Evolutionary conservation across 1,284 basidiomycete genomes (phyloP), one percentile per base, ranked within the genome.

Genomic region (Moesziomyces globuligerus): DNA sequence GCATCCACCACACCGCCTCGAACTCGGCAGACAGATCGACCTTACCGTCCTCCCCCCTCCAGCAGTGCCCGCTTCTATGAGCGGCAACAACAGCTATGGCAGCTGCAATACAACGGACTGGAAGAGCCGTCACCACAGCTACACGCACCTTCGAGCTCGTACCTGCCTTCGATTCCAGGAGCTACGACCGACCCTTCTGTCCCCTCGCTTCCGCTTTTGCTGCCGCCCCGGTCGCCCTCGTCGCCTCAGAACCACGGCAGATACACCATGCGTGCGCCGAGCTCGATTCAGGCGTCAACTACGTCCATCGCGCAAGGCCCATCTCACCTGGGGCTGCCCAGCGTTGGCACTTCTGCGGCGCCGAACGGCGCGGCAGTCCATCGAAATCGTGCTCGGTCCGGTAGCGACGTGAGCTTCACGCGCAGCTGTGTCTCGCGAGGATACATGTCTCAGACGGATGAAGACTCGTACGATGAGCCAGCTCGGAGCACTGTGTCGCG

Each of bases 381-480:
- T 7, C 32, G 7, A 13, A 43, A 37, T 36, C 62, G 62, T 24
- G 48, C 51, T 21, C 55, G 62, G 3, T 54, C 62, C 20, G 62
- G 56, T 18, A 66, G 62, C 25, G 53, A 62, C 39, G 55, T 59
- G n/a, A 41, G 70, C 58, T 72, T 72, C 38, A 64, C 70, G 5
- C 58, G 70, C 36, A 69, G 59, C 24, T 38, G 66, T n/a, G 48
- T 59, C 13, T 51, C 66, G 3, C 48, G 46, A 8, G 57, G 54
- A 24, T 60, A 62, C 36, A 41, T 46, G 2, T 58, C 51, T 18
- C 46, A 38, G 17, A 48, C 50, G 4, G 59, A 68, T 28, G 59
- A 66, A 38, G 57, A 65, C 11, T 48, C 38, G 2, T 11, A 47
- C 48, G 48, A 60, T 28, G 24, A 36, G 10, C 41, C 44, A 1